Evolutionary conservation across 2,329 filamentous ascomycete species (phyloP).

Genomic region (Ophiostoma perfectum): DNA sequence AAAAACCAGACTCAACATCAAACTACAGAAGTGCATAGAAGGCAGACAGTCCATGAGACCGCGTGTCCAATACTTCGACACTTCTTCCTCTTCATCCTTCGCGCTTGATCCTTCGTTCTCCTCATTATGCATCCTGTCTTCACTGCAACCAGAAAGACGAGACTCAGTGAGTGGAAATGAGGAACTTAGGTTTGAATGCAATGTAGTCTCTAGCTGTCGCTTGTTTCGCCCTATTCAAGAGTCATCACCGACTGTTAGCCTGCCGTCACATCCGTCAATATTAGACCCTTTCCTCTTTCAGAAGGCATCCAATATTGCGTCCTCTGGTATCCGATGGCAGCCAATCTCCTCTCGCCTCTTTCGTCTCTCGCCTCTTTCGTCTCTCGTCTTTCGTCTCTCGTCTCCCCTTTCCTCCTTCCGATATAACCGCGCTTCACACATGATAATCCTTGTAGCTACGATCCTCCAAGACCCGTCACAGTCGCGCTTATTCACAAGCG

Average conservation of each 20-base stretch:
- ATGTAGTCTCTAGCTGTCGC: neutral
- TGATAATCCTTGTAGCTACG: too few species aligned
- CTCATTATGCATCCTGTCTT: neutral
- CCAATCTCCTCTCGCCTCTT: too few species aligned
- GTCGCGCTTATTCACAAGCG: slow-evolving; percentile 8
- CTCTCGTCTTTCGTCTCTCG: too few species aligned
- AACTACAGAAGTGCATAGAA: too few species aligned
- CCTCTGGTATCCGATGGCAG: too few species aligned
- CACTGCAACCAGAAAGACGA: neutral
- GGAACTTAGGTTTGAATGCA: too few species aligned
- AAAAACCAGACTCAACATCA: neutral
- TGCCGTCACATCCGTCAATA: neutral
- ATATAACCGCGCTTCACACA: neutral
- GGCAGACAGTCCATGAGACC: neutral
- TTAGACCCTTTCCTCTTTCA: neutral
- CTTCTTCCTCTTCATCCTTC: neutral
- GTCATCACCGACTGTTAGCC: neutral
- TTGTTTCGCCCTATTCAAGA: neutral
- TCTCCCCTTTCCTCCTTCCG: neutral
- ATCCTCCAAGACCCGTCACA: neutral
- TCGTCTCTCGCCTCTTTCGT: too few species aligned
- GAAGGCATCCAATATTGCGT: neutral
- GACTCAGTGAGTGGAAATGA: neutral
- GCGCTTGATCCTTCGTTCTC: too few species aligned
- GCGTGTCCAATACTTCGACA: neutral